Conservation (phyloP, 148 eudicot species). For the Rhododendron molle region DNA sequence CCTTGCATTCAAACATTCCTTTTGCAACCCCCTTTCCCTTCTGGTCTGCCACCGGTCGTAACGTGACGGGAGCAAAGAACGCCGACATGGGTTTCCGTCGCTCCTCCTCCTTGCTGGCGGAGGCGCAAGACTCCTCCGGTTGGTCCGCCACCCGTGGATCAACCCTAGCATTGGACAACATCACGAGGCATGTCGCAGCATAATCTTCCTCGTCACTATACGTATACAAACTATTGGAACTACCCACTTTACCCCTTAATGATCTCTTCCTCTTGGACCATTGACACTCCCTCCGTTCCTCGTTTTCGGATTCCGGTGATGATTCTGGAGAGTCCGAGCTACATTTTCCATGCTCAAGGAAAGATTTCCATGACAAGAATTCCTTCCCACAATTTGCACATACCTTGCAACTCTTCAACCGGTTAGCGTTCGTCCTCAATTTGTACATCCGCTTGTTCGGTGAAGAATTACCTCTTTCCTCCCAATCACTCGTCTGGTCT, state of each 20-base stretch:
- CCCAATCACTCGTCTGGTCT: constrained; percentile 64
- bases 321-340: constrained; percentile 52
- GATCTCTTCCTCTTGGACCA: constrained; percentile 84
- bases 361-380: constrained; percentile 77
- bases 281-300: constrained; percentile 23
- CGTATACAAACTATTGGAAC: constrained; percentile 22
- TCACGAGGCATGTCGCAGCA: constrained; percentile 40
- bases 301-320: constrained; percentile 42
- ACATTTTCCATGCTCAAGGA: constrained; percentile 77
- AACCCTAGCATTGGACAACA: constrained; percentile 38
- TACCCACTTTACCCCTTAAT: constrained; percentile 47
- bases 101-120: constrained; percentile 42
- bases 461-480: constrained; percentile 40
- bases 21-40: constrained; percentile 37
- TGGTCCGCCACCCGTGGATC: constrained; percentile 22
- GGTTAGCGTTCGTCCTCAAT: constrained; percentile 77
- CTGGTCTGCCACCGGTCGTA: background rate
- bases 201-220: constrained; percentile 47
- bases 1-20: constrained; percentile 51
- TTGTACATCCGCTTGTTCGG: constrained; percentile 59
- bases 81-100: constrained; percentile 8
- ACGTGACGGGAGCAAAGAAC: background rate
- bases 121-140: constrained; percentile 44
- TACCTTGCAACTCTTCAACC: constrained; percentile 49
- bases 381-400: constrained; percentile 83